Conservation (phyloP, 371 early-diverging fungal species). For the Rhizopus stolonifer region DNA sequence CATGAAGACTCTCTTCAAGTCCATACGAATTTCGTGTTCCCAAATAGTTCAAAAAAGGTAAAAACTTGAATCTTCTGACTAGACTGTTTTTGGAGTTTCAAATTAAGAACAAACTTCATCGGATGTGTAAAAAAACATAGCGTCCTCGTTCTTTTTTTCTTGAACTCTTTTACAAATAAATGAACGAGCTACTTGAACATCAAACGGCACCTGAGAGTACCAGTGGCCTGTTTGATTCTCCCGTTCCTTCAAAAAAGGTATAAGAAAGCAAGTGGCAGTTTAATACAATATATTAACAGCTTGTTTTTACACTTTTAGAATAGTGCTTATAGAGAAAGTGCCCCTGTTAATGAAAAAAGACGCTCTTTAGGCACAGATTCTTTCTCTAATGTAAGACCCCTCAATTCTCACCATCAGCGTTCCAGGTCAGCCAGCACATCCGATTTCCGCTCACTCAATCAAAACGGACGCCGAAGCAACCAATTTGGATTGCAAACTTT, state of each 20-base stretch:
- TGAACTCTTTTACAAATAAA: constrained; percentile 8
- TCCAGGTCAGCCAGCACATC: constrained; percentile 46
- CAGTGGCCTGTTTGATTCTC: constrained; percentile 46
- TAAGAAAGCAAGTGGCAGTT: not conserved
- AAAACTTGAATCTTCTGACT: not conserved
- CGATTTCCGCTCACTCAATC: constrained; percentile 17
- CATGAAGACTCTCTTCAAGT: not conserved
- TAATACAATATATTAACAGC: not conserved
- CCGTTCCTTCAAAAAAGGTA: constrained; percentile 25
- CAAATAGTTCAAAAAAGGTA: not conserved
- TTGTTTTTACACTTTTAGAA: constrained; percentile 3
- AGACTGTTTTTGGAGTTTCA: not conserved
- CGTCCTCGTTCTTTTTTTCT: constrained; percentile 18
- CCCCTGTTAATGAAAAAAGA: constrained; percentile 22
- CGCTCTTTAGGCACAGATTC: constrained; percentile 16
- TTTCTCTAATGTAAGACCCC: constrained; percentile 5
- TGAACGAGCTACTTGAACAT: constrained; percentile 23
- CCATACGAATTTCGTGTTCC: not conserved
- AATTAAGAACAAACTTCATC: constrained; percentile 2
- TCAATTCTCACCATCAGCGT: constrained; percentile 36
- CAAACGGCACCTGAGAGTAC: constrained; percentile 55
- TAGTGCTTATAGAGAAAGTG: constrained; percentile 18
- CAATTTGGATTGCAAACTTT: constrained; percentile 33
- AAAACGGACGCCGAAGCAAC: constrained; percentile 15
- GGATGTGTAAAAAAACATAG: not conserved